Percentiles rank a stretch among this genome's conserved stretches.
Evolutionary conservation across 2,329 filamentous ascomycete genomes (phyloP).

Genomic region (Nigrograna mackinnonii): DNA sequence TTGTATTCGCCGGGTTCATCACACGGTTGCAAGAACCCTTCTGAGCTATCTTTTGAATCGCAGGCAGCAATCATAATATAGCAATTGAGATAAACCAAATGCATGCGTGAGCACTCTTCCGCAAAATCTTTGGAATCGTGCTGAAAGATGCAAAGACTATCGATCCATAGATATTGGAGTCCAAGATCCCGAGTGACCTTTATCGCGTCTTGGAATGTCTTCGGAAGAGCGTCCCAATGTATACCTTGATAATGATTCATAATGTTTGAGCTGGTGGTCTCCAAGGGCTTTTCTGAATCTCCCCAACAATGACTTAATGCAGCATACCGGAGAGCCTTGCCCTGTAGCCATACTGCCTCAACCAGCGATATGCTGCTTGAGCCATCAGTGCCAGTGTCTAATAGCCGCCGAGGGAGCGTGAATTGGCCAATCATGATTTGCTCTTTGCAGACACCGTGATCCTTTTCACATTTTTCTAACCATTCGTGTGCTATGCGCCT

Average conservation of each 20-base stretch:
- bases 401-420: not conserved
- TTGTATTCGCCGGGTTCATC: no score
- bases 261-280: not conserved
- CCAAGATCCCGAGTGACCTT: not conserved
- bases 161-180: not conserved
- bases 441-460: not conserved
- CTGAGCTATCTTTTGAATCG: conserved; percentile 3
- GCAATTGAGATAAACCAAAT: conserved; percentile 1
- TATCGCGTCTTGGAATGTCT: not conserved
- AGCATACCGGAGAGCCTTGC: not conserved
- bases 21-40: conserved; percentile 2
- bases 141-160: not conserved
- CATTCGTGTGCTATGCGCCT: not conserved
- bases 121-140: conserved; percentile 3
- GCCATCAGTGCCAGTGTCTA: not conserved
- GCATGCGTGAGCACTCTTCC: conserved; percentile 3
- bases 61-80: conserved; percentile 5
- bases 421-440: not conserved
- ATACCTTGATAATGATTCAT: not conserved
- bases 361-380: not conserved
- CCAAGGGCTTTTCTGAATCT: not conserved
- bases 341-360: not conserved
- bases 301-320: not conserved
- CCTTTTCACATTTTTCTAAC: not conserved
- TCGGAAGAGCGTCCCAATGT: conserved; percentile 5